Conservation (phyloP, 1,284 basidiomycete species). For the Ceratobasidium sp. region DNA sequence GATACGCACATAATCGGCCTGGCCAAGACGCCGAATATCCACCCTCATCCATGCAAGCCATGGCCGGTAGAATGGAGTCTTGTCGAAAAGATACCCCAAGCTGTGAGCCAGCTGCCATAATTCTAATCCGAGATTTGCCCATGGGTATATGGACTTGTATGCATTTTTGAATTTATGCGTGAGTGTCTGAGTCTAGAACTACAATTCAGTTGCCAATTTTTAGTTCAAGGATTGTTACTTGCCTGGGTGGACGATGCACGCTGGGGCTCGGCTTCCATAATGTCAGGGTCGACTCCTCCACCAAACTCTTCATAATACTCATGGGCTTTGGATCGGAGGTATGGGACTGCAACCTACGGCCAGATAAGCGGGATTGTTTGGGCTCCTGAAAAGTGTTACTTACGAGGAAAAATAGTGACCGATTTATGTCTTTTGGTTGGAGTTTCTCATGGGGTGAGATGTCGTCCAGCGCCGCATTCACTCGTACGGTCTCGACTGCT, state of each 20-base stretch:
- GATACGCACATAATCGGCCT: conserved; percentile 69
- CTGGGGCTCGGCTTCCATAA: conserved; percentile 65
- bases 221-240: conserved; percentile 24
- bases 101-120: conserved; percentile 87
- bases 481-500: conserved; percentile 74
- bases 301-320: conserved; percentile 93
- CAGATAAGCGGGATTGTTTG: neutral
- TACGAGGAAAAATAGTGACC: conserved; percentile 84
- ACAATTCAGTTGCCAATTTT: conserved; percentile 25
- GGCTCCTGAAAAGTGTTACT: conserved; percentile 53
- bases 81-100: conserved; percentile 91
- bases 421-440: conserved; percentile 72
- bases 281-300: conserved; percentile 78
- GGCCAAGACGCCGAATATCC: conserved; percentile 81
- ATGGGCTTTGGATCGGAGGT: conserved; percentile 87
- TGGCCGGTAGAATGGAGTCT: conserved; percentile 89
- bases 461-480: conserved; percentile 74
- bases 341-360: conserved; percentile 86
- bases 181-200: conserved; percentile 57
- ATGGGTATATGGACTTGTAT: conserved; percentile 86
- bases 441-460: conserved; percentile 75
- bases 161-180: conserved; percentile 66
- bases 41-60: conserved; percentile 90
- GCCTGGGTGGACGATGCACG: conserved; percentile 21
- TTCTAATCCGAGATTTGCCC: conserved; percentile 82